Evolutionary conservation across 257 asterid genomes (phyloP), one percentile per base, ranked within the genome.

Genomic region (Nicotiana otophora): DNA sequence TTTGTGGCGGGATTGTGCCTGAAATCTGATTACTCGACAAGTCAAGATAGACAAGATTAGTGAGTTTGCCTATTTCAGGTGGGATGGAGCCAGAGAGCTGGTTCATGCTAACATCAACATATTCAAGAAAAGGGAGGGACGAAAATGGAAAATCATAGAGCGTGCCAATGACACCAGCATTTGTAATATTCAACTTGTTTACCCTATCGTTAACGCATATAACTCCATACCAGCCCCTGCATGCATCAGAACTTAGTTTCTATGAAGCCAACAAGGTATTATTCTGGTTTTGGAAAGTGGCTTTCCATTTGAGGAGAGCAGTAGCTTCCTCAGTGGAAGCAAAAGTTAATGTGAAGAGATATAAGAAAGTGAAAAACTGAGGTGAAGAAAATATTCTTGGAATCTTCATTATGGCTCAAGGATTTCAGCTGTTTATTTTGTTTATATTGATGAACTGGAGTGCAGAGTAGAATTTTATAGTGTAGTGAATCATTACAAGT

Each of bases 141-240:
- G 81, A 76, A 82, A 85, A 87, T 0, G 90, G 88, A 34, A 87
- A 87, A 68, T 48, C 30, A 6, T 66, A 2, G 1, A 85, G 85
- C 3, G 85, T 85, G 46, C 83, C 90, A 28, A 3, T 3, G 2
- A 84, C 60, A 42, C 46, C 5, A 0, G 34, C 48, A 16, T 60
- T 30, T 0, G 82, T 60, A 67, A 84, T 84, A 74, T 82, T 84
- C 58, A 87, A 0, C 14, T 39, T 16, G 26, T 9, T 65, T 36
- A 84, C 42, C 33, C 48, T 53, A 30, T 77, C 82, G 19, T 39
- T 6, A n/a, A 17, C 5, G 66, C 89, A 87, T 0, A 77, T 79
- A 78, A 87, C 62, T 9, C 87, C 87, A 46, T 61, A 87, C 87
- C 89, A 84, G 23, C 0, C 30, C 54, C 2, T 39, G 69, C 87